A percentile compares a stretch with the other conserved stretches of the same genome.
phyloP scores from a whole-genome alignment of 2,329 filamentous ascomycete genomes.

The Zopfia rhizophila region DNA sequence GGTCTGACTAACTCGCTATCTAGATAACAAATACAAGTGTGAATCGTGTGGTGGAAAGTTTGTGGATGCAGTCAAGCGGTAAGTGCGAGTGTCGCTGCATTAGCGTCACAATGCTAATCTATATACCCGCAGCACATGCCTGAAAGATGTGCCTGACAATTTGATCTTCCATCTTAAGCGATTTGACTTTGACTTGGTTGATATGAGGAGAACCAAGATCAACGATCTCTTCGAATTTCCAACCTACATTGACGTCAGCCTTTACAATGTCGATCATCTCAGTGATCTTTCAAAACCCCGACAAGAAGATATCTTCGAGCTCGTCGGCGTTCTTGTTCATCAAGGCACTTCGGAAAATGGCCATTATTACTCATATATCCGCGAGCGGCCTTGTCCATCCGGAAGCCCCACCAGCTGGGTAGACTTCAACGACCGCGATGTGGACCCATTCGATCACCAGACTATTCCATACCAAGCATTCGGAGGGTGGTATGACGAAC shows the following conservation, averaged over 20 bases:
- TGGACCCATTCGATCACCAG: conserved; percentile 77
- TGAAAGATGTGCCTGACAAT: conserved; percentile 93
- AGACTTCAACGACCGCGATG: conserved; percentile 93
- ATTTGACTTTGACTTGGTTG: conserved; percentile 82
- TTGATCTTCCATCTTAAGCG: conserved; percentile 94
- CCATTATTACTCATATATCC: conserved; percentile 96
- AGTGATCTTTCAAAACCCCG: conserved; percentile 67
- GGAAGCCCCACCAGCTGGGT: conserved; percentile 72
- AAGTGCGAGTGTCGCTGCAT: conserved; percentile 25
- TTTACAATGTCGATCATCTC: conserved; percentile 88
- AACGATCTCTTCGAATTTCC: conserved; percentile 96
- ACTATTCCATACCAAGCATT: conserved; percentile 82
- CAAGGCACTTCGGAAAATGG: conserved; percentile 92
- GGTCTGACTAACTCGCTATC: background rate
- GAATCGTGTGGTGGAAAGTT: conserved; percentile 82
- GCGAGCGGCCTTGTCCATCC: conserved; percentile 73
- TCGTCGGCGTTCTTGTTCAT: conserved; percentile 95
- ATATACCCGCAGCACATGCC: conserved; percentile 84
- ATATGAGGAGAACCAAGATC: conserved; percentile 87
- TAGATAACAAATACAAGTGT: conserved; percentile 98
- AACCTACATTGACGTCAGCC: conserved; percentile 81
- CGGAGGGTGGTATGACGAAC: conserved; percentile 52
- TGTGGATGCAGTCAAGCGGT: conserved; percentile 92
- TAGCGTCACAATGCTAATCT: too few species aligned
- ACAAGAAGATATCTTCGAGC: conserved; percentile 82